Base-by-base conservation (phyloP, 192 early-diverging fungal genomes). In the Podila verticillata region DNA sequence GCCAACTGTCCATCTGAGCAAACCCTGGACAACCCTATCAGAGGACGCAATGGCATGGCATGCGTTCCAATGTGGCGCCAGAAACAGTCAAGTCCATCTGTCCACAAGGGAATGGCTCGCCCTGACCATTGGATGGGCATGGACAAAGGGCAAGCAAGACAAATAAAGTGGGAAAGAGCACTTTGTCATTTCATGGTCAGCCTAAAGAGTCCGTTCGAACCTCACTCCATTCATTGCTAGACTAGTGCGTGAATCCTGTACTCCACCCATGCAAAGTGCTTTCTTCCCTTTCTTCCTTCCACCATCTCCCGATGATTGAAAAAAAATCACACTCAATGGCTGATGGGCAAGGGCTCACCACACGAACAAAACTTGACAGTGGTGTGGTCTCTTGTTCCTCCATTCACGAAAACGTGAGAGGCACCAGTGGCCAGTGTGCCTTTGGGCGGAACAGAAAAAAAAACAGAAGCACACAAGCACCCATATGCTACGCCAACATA, bases 21-120 rank as follows among this genome's bases (percentile, higher is more conserved):
- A 62, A 64, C 75, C 64, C 56, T 44, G 65, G 22, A 24, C 51
- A 57, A 30, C 34, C 75, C 75, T 79, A 79, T 79, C 75, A 79
- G 57, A 61, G 19, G n/a, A 5, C 20, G 48, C 0, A 19, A 19
- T 63, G 35, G 28, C 20, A 54, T 48, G 28, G 75, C 75, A 71
- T 79, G 56, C 63, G 1, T 3, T 58, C 47, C 36, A 34, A 26
- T 24, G 39, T 44, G 39, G 39, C 15, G 39, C 39, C 13, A 44
- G 39, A 44, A 44, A 44, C 13, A 44, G 39, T 44, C 39, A 3
- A 44, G 12, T 44, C 39, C 39, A 44, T 44, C 15, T 15, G 20
- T 5, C 49, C 74, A 77, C 74, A 77, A 77, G 74, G 74, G 74
- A 77, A 70, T 48, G 57, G 30, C 2, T 36, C 3, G 13, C 29